These are phyloP conservation scores for Gossypium longicalyx DNA, from an alignment of 345 rosid genomes.

Conservation along the genomic window DNA sequence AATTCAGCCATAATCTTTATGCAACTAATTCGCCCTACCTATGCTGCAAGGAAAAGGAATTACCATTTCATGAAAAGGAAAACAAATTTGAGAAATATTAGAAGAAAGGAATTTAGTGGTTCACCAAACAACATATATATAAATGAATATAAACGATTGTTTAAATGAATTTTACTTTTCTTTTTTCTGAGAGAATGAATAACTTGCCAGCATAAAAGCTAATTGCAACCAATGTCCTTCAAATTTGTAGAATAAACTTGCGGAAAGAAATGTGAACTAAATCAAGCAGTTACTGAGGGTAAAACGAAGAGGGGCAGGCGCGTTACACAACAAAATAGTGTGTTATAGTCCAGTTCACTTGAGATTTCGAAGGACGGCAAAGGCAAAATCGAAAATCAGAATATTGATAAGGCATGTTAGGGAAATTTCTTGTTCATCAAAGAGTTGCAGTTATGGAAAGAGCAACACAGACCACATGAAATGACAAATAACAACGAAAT, in stretches of 20 bases:
- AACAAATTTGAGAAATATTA: background rate
- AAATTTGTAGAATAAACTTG: background rate
- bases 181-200: background rate
- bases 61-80: background rate
- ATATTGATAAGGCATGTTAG: background rate
- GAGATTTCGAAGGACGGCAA: background rate
- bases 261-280: background rate
- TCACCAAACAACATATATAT: background rate
- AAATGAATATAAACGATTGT: background rate
- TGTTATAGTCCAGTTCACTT: background rate
- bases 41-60: background rate
- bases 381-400: background rate
- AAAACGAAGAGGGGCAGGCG: background rate
- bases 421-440: background rate
- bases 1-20: conserved; percentile 48
- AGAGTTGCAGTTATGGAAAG: conserved; percentile 1
- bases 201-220: background rate
- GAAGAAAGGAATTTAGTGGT: background rate
- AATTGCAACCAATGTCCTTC: background rate
- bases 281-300: background rate
- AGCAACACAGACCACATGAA: background rate
- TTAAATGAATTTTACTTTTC: background rate
- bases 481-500: background rate
- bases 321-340: background rate
- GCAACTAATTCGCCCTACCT: background rate